Base-by-base conservation (phyloP, 2,329 filamentous ascomycete genomes). In the Neonectria punicea region DNA sequence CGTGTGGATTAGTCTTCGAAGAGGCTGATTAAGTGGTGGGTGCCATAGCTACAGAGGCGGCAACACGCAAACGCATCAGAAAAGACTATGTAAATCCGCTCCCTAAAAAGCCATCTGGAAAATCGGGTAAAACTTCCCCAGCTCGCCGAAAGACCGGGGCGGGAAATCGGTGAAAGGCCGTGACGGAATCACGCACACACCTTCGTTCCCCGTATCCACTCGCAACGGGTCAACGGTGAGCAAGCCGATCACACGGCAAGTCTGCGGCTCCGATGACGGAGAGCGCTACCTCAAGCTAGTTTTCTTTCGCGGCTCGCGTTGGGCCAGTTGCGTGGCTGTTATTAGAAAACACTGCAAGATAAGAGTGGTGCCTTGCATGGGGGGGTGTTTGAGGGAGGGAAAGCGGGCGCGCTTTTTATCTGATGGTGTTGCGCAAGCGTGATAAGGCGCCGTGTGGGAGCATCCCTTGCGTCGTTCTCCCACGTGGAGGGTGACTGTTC, bases 301-400 rank as follows among this genome's bases (percentile, higher is more conserved):
- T 20, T 11, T 10, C 16, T 3, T 41, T 54, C n/a, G 58, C 41
- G 41, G 51, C 58, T 53, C 46, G 39, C 49, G 47, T 39, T 41
- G 54, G 50, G 50, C 61, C 61, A 63, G 49, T 58, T 53, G 61
- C 8, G 25, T 34, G 32, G 41, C 51, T 44, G 53, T 47, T 50
- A 63, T 63, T 63, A n/a, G 39, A 49, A 58, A 63, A 58, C 39
- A 43, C 39, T 43, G 39, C 49, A 44, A 55, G 61, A 63, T 63
- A 58, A 63, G 61, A 50, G 44, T 41, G 54, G 61, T 63, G 54
- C 54, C 60, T 63, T 63, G 60, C 60, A 58, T 63, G 60, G 60
- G 54, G 47, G 28, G 28, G 25, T 50, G 16, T 32, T 51, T 50
- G 30, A 28, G 18, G 28, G n/a, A 34, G 16, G 34, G 13, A 7